A percentile compares a stretch with the other conserved stretches of the same genome.
Evolutionary conservation across 2,329 filamentous ascomycete genomes (phyloP).

Genomic region (Pezicula rhizophila): DNA sequence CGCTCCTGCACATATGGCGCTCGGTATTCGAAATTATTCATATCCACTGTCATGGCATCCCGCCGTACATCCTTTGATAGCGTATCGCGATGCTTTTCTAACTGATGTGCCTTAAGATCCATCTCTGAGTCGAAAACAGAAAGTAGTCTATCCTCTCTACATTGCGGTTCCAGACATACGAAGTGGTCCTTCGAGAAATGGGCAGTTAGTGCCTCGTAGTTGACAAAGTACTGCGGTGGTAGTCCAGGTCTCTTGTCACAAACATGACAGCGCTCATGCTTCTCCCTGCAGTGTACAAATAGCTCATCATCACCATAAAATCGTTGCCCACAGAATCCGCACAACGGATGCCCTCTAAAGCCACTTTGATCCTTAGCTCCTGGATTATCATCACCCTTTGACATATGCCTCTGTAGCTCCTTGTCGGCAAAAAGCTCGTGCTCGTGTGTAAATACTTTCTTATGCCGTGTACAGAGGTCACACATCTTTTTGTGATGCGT

Average conservation of each 20-base stretch:
- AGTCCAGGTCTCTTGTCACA: conserved; percentile 57
- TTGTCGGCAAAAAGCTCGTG: conserved; percentile 83
- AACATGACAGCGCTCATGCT: conserved; percentile 91
- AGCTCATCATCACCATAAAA: conserved; percentile 97
- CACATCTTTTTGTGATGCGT: conserved; percentile 85
- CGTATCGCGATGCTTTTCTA: conserved; percentile 73
- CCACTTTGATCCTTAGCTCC: conserved; percentile 88
- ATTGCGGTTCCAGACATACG: conserved; percentile 77
- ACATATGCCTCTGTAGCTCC: conserved; percentile 83
- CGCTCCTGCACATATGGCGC: conserved; percentile 60
- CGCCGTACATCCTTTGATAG: conserved; percentile 77
- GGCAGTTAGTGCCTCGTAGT: conserved; percentile 79
- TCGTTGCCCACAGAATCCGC: conserved; percentile 82
- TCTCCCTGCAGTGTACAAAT: conserved; percentile 86
- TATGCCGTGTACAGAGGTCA: conserved; percentile 86
- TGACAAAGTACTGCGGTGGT: conserved; percentile 82
- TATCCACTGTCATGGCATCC: conserved; percentile 79
- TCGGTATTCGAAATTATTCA: conserved; percentile 78
- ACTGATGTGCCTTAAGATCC: conserved; percentile 88
- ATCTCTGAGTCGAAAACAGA: conserved; percentile 93
- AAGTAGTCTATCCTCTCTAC: conserved; percentile 85
- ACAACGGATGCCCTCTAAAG: conserved; percentile 92
- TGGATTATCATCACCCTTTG: conserved; percentile 81
- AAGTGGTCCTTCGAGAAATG: conserved; percentile 89
- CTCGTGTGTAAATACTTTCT: conserved; percentile 98